Evolutionary conservation across 495 filamentous ascomycete genomes (phyloP), one percentile per base, ranked within the genome.

Genomic region (Cudoniella acicularis): DNA sequence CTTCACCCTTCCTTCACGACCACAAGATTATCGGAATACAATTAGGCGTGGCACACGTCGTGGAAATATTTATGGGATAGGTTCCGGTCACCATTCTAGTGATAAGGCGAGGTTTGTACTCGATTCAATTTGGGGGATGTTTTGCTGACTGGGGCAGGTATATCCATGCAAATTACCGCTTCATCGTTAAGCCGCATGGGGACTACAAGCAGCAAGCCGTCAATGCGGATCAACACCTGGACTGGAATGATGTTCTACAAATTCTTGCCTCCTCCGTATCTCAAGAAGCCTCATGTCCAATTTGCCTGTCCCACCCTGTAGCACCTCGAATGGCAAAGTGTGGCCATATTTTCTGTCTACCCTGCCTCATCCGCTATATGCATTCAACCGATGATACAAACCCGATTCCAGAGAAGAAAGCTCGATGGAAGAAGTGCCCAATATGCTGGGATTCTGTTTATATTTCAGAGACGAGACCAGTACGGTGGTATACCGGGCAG

Each of bases 321-420:
- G 94, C 94, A 2, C 93, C 94, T 24, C 87, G 95, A 56, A 98
- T 98, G 94, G 92, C 94, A 42, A 92, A 89, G 64, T 98, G 94
- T 69, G 94, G 94, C 13, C 94, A 98, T 69, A 96, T 98, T 23
- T 97, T 97, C 68, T 98, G 94, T 70, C 77, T 97, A 43, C 88
- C 94, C 11, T 98, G 94, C 70, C 75, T 98, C 36, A 87, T 97
- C 54, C 88, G 94, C 43, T 98, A 95, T 68, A 97, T 98, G 93
- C 90, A 95, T 64, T 87, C 91, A 6, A 82, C 77, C 1, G 89
- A 91, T 36, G 87, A 85, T 23, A 81, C 82, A 1, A 79, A 83
- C 17, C 77, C 76, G 3, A 59, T 78, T 1, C 81, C 79, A 10
- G 84, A 88, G 58, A 91, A 87, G 70, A 87, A 80, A 70, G 81